Evolutionary conservation across 1,139 yeast genomes (phyloP).

Genomic region (Sugiyamaella pinicola): DNA sequence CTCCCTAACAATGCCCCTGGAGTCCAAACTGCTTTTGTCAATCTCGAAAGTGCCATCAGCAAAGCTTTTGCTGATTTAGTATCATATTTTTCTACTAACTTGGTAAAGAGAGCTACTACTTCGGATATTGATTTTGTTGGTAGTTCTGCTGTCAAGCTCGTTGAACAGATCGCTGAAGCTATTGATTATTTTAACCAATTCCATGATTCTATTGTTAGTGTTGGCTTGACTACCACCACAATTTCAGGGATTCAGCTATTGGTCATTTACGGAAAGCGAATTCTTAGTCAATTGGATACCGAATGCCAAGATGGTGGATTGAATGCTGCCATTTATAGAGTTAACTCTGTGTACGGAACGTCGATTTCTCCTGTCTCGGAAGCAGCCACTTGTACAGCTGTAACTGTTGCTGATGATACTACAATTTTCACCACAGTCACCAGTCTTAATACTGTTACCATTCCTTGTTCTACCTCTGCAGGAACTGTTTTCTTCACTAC

Average conservation of each 20-base stretch:
- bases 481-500: constrained; percentile 12
- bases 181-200: constrained; percentile 7
- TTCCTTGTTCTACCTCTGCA: constrained; percentile 13
- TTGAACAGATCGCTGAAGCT: constrained; percentile 9
- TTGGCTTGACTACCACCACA: constrained; percentile 1
- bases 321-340: constrained; percentile 16
- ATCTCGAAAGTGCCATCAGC: constrained; percentile 7
- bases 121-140: constrained; percentile 8
- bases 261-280: constrained; percentile 5
- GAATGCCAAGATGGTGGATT: constrained; percentile 14
- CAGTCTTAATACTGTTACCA: constrained; percentile 11
- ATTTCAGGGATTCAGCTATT: constrained; percentile 4
- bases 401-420: constrained; percentile 6
- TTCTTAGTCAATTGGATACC: constrained; percentile 13
- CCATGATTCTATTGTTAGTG: constrained; percentile 3
- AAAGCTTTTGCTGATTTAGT: constrained; percentile 11
- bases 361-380: constrained; percentile 8
- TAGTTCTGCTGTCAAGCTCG: constrained; percentile 10
- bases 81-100: constrained; percentile 1
- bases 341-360: constrained; percentile 16
- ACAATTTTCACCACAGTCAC: constrained; percentile 15
- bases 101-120: constrained; percentile 13
- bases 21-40: constrained; percentile 13
- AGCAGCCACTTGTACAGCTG: constrained; percentile 12
- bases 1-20: constrained; percentile 5